Evolutionary conservation across 805 yeast genomes (phyloP), one percentile per base, ranked within the genome.

Genomic region (Metschnikowia peoriensis): DNA sequence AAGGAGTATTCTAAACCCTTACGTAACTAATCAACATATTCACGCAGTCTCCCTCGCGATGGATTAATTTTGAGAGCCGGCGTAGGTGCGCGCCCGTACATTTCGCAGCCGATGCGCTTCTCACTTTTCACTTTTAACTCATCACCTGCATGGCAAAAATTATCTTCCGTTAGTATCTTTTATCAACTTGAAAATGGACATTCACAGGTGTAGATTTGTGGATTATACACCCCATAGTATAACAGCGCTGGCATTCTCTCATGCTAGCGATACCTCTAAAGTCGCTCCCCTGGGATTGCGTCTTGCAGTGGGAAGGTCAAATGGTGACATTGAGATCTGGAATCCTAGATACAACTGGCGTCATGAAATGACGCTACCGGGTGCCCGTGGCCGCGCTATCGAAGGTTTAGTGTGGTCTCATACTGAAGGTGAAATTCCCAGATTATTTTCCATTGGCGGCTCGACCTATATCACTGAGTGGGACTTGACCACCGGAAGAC

Each of bases 261-360:
- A 83, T 64, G 48, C 57, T 34, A 58, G 61, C 38, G 55, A 54
- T 40, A 28, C 54, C 38, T 42, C 52, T 34, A 49, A 54, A 42
- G 66, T 69, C 6, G 80, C 89, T 0, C 70, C 75, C 4, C 66
- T 71, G 17, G 85, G 81, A 53, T 73, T 90, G 50, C 77, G 97
- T 54, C 71, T 94, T 38, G 97, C 98, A 0, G 88, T 93, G 6
- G 98, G 97, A 32, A 80, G 97, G 67, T 82, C 89, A 44, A 92
- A 94, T 66, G 99, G 99, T 39, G 92, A 92, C 63, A 88, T 94
- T 53, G 99, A 94, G 69, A 84, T 94, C 35, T 93, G 98, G 97
- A 89, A 89, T 67, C 97, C 97, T 40, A 77, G 84, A 61, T 76
- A 79, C 55, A 80, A 81, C 61, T 92, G 97, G 97, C 72, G 82